Evolutionary conservation across 2,329 filamentous ascomycete species (phyloP).

Genomic region (Claviceps paspali): DNA sequence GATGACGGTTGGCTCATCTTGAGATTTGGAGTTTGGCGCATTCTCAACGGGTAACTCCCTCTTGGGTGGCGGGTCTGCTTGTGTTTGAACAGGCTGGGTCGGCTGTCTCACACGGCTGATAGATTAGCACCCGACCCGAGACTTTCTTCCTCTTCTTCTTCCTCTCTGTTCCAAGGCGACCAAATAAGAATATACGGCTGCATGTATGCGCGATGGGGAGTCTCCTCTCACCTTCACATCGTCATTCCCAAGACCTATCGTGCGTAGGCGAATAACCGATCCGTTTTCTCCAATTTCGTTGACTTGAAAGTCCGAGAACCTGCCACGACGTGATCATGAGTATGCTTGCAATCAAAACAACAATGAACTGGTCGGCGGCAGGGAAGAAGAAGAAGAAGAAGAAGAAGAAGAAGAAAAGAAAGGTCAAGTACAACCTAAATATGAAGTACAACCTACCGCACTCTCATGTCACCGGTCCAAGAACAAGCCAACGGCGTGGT

Average conservation of each 20-base stretch:
- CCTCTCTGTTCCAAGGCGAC: no score
- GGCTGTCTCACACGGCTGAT: slow-evolving; percentile 1
- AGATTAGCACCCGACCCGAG: not conserved
- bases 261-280: slow-evolving; percentile 55
- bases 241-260: slow-evolving; percentile 19
- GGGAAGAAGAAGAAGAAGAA: no score
- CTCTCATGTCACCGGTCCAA: slow-evolving; percentile 26
- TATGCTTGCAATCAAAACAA: no score
- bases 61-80: slow-evolving; percentile 4
- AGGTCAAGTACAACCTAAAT: no score
- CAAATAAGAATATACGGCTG: no score
- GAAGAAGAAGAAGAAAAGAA: no score
- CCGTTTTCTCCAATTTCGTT: slow-evolving; percentile 73
- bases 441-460: slow-evolving; percentile 21
- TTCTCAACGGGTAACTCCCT: not conserved
- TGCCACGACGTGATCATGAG: slow-evolving; percentile 11
- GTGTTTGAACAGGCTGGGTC: slow-evolving; percentile 8
- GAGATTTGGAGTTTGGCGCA: slow-evolving; percentile 8
- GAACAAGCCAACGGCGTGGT: slow-evolving; percentile 21
- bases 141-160: not conserved
- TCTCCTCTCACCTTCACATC: slow-evolving; percentile 6
- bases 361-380: no score
- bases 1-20: slow-evolving; percentile 6
- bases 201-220: no score
- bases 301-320: slow-evolving; percentile 85